These are phyloP conservation scores for Alloteropsis angusta DNA, from an alignment of 202 grass and related monocot genomes.

Conservation along the genomic window DNA sequence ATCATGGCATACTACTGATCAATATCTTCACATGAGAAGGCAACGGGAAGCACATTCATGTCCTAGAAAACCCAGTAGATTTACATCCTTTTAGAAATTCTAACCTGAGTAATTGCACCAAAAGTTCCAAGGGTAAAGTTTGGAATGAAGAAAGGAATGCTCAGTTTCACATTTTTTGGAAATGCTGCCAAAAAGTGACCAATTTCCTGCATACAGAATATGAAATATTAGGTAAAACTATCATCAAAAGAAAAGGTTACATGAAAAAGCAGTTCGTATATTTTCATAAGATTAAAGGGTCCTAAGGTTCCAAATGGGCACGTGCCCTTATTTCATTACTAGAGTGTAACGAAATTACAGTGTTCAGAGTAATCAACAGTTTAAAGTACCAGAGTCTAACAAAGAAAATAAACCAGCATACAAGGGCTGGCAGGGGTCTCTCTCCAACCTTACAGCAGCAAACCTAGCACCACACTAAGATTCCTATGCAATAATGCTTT, in stretches of 20 bases:
- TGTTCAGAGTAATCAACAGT: too few relatives aligned
- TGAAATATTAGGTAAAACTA: neutral
- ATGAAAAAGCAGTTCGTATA: neutral
- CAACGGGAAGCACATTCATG: neutral
- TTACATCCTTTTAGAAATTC: slow-evolving; percentile 14
- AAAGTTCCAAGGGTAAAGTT: slow-evolving; percentile 93
- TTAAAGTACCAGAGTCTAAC: too few relatives aligned
- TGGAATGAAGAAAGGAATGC: slow-evolving; percentile 94
- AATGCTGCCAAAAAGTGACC: slow-evolving; percentile 93
- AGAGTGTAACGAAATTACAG: too few relatives aligned
- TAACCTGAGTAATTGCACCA: slow-evolving; percentile 91
- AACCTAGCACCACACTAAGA: too few relatives aligned
- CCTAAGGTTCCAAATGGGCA: neutral
- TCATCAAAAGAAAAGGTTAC: neutral
- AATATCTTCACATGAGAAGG: slow-evolving; percentile 14
- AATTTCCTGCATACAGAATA: slow-evolving; percentile 59
- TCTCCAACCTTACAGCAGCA: too few relatives aligned
- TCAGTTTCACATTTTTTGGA: slow-evolving; percentile 77
- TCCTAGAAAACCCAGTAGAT: neutral
- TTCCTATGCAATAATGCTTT: too few relatives aligned
- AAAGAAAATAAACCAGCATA: too few relatives aligned
- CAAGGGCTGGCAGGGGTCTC: too few relatives aligned
- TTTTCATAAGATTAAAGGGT: neutral
- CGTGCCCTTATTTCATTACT: too few relatives aligned
- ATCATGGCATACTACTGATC: neutral